These are phyloP conservation scores for Ceriops zippeliana DNA, from an alignment of 345 rosid species.

Conservation along the genomic window DNA sequence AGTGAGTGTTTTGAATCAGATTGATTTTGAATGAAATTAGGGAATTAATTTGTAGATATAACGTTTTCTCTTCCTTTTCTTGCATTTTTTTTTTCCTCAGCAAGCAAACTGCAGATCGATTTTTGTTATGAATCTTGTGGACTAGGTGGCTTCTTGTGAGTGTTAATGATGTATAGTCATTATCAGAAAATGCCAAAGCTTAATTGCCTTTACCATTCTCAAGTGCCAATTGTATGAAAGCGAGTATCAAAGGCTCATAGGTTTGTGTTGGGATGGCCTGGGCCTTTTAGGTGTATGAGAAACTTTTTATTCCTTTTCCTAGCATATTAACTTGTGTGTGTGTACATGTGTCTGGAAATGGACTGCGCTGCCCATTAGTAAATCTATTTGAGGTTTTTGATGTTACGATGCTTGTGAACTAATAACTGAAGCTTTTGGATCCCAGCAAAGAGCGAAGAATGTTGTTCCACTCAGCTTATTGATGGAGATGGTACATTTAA, in stretches of 20 bases:
- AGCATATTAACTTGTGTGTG: too few species aligned
- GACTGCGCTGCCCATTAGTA: neutral
- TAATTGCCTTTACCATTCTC: neutral
- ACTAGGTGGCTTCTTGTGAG: neutral
- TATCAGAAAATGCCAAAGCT: neutral
- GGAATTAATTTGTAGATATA: neutral
- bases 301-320: too few species aligned
- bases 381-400: slow-evolving; percentile 6
- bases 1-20: slow-evolving; percentile 5
- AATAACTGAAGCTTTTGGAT: neutral
- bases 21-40: slow-evolving; percentile 2
- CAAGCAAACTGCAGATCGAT: neutral
- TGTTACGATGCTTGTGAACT: neutral
- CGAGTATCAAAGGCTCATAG: too few species aligned
- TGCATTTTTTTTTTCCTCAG: neutral
- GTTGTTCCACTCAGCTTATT: slow-evolving; percentile 86
- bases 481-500: slow-evolving; percentile 88
- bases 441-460: slow-evolving; percentile 40
- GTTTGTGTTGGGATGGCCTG: too few species aligned
- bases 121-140: neutral
- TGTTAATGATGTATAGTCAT: neutral
- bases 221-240: neutral
- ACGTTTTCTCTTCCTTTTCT: neutral
- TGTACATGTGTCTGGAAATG: neutral
- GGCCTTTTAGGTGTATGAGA: too few species aligned